These are phyloP conservation scores for Clitoria ternatea DNA, from an alignment of 306 rosid species.

Conservation along the genomic window DNA sequence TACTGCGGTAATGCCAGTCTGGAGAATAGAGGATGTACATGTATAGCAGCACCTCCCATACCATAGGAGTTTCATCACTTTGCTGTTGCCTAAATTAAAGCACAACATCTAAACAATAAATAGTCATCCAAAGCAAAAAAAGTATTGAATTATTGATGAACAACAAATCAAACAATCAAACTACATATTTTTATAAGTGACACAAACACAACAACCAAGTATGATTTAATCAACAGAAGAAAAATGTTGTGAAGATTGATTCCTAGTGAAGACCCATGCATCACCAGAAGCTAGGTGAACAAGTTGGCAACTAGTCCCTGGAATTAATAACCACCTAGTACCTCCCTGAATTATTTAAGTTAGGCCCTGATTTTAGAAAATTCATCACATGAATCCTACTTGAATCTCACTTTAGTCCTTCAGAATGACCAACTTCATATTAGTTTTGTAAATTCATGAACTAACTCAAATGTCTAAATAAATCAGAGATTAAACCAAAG, in stretches of 20 bases:
- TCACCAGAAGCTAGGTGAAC: background rate
- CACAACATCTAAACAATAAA: constrained; percentile 30
- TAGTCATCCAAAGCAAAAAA: constrained; percentile 32
- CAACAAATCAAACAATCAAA: constrained; percentile 8
- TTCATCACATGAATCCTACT: background rate
- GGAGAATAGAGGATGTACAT: constrained; percentile 87
- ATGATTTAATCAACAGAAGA: constrained; percentile 12
- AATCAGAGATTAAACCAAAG: background rate
- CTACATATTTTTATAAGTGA: constrained; percentile 9
- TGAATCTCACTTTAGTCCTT: background rate
- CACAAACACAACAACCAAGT: background rate
- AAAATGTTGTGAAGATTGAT: background rate
- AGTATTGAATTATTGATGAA: background rate
- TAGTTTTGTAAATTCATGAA: background rate
- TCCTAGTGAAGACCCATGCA: background rate
- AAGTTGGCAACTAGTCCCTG: background rate
- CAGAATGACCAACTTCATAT: background rate
- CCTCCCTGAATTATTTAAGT: background rate
- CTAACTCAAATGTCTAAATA: background rate
- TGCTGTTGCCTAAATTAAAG: constrained; percentile 73
- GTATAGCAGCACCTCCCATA: constrained; percentile 90
- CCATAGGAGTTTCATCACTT: constrained; percentile 90
- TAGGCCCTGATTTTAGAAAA: background rate
- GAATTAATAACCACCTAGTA: background rate
- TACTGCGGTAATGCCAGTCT: constrained; percentile 88